These are phyloP conservation scores for Cicer chorassanicum DNA, from an alignment of 306 rosid species.

Conservation along the genomic window DNA sequence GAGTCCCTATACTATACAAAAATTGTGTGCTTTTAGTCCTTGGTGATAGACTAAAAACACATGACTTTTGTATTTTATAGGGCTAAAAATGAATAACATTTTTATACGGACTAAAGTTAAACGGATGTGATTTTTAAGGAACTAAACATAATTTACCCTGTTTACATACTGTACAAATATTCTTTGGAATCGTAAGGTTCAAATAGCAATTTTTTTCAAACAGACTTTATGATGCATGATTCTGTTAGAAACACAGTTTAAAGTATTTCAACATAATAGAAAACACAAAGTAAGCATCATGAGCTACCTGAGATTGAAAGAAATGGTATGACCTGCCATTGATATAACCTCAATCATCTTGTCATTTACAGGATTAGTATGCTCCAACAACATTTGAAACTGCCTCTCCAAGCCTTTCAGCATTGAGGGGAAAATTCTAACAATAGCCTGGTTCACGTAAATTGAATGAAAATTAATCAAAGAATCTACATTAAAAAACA, in stretches of 20 bases:
- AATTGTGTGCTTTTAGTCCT: background rate
- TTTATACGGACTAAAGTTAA: background rate
- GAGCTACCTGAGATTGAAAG: conserved; percentile 70
- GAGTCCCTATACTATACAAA: background rate
- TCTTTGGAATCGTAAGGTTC: conserved; percentile 27
- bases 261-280: conserved; percentile 5
- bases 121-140: background rate
- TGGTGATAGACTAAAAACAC: background rate
- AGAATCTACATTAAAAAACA: conserved; percentile 14
- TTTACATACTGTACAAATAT: conserved; percentile 23
- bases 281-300: conserved; percentile 16
- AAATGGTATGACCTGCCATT: conserved; percentile 64
- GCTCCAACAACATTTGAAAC: conserved; percentile 67
- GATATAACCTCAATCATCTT: conserved; percentile 76
- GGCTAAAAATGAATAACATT: background rate
- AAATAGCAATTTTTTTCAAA: background rate
- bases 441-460: conserved; percentile 62
- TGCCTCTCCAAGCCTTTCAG: conserved; percentile 71
- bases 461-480: conserved; percentile 37
- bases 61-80: background rate
- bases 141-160: background rate
- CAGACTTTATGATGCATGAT: conserved; percentile 24
- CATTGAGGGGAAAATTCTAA: conserved; percentile 72
- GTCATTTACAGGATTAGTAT: conserved; percentile 56
- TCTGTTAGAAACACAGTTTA: conserved; percentile 27